These are phyloP conservation scores for Pterocarpus macrocarpus DNA, from an alignment of 306 rosid genomes.

Conservation along the genomic window DNA sequence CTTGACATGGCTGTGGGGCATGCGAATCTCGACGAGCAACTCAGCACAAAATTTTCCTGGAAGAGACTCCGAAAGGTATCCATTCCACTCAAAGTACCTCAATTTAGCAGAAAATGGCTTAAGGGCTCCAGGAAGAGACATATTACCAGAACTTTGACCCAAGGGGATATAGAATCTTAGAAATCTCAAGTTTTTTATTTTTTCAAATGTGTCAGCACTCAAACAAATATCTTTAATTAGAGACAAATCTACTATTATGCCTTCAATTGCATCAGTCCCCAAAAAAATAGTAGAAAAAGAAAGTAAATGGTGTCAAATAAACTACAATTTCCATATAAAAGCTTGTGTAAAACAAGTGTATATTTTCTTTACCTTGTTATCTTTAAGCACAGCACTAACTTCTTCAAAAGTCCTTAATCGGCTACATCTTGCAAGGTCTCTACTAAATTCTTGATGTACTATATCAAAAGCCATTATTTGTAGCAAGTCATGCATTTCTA, in stretches of 20 bases:
- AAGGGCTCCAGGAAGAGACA: constrained; percentile 8
- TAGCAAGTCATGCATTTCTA: constrained; percentile 45
- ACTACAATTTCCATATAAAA: background rate
- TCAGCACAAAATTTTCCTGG: constrained; percentile 19
- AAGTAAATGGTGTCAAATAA: background rate
- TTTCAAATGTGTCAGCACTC: constrained; percentile 20
- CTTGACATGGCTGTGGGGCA: constrained; percentile 23
- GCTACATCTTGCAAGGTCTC: background rate
- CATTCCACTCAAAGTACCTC: constrained; percentile 45
- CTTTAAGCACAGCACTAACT: background rate
- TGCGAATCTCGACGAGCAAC: constrained; percentile 35
- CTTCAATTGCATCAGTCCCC: constrained; percentile 47
- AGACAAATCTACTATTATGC: constrained; percentile 41
- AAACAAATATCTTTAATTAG: background rate
- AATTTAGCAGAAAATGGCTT: constrained; percentile 15
- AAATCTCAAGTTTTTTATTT: constrained; percentile 35
- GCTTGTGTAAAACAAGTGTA: background rate
- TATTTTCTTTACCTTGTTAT: constrained; percentile 1
- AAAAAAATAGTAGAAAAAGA: background rate
- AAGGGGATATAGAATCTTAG: background rate
- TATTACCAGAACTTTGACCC: background rate
- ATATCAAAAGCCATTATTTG: constrained; percentile 37
- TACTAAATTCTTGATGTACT: background rate
- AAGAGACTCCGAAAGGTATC: constrained; percentile 35
- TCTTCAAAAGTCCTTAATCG: background rate